Evolutionary conservation across 306 rosid genomes (phyloP).

Genomic region (Citrullus mucosospermus): DNA sequence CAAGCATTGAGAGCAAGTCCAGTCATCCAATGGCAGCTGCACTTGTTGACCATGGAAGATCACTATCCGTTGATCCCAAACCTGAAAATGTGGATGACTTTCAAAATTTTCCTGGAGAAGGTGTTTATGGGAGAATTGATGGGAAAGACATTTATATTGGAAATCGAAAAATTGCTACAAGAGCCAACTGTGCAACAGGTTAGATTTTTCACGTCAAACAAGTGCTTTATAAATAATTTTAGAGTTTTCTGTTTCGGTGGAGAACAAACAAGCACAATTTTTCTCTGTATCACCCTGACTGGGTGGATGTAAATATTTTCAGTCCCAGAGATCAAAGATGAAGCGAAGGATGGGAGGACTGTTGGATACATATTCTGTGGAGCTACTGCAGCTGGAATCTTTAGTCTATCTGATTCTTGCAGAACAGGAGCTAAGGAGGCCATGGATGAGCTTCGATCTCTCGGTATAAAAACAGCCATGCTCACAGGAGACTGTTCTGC

Average conservation of each 20-base stretch:
- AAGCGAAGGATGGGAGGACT: conserved; percentile 47
- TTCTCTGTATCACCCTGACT: neutral
- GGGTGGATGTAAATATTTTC: conserved; percentile 14
- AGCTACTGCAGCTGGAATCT: conserved; percentile 37
- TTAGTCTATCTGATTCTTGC: conserved; percentile 64
- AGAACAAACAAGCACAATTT: neutral
- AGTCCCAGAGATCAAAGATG: conserved; percentile 50
- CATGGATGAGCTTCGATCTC: conserved; percentile 36
- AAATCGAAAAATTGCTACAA: conserved; percentile 43
- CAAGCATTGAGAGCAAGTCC: conserved; percentile 90
- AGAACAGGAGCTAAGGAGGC: conserved; percentile 72
- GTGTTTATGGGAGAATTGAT: conserved; percentile 62
- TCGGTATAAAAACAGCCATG: conserved; percentile 78
- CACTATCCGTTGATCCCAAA: conserved; percentile 50
- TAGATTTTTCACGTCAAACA: neutral
- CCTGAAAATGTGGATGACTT: conserved; percentile 67
- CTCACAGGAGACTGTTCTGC: conserved; percentile 77
- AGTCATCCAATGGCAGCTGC: conserved; percentile 95
- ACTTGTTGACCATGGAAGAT: conserved; percentile 66
- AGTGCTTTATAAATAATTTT: neutral
- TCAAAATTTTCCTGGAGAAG: conserved; percentile 83
- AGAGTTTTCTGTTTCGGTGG: neutral
- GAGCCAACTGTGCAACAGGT: conserved; percentile 67
- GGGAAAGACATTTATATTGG: conserved; percentile 61
- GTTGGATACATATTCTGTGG: conserved; percentile 60